These are phyloP conservation scores for Pleurotus sapidus DNA, from an alignment of 768 basidiomycete species.

Conservation along the genomic window DNA sequence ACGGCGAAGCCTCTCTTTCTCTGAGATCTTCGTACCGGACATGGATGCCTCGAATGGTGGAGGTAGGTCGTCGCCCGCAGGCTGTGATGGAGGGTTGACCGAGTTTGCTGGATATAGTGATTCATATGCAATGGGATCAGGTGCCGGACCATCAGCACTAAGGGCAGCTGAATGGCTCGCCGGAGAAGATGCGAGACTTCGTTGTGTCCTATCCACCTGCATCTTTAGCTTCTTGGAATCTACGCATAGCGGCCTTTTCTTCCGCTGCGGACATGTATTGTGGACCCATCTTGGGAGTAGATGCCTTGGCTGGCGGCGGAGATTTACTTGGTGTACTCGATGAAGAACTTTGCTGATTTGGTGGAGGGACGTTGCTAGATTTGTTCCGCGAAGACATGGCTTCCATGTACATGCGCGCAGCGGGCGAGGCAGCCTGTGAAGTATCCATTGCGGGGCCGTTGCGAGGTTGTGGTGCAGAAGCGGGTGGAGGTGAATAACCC, in stretches of 20 bases:
- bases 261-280: slow-evolving; percentile 64
- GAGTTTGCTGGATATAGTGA: slow-evolving; percentile 48
- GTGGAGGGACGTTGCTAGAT: slow-evolving; percentile 8
- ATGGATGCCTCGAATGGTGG: slow-evolving; percentile 48
- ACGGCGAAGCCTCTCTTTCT: slow-evolving; percentile 69
- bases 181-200: slow-evolving; percentile 18
- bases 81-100: slow-evolving; percentile 25
- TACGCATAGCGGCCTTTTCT: slow-evolving; percentile 68
- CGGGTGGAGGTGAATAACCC: slow-evolving; percentile 19
- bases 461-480: slow-evolving; percentile 18
- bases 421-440: slow-evolving; percentile 11
- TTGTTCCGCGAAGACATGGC: slow-evolving; percentile 28
- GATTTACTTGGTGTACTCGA: slow-evolving; percentile 14
- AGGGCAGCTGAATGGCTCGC: background rate
- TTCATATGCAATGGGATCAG: slow-evolving; percentile 59
- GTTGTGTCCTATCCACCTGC: slow-evolving; percentile 69
- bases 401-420: slow-evolving; percentile 25
- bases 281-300: slow-evolving; percentile 24
- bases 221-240: slow-evolving; percentile 68
- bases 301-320: slow-evolving; percentile 12
- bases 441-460: slow-evolving; percentile 17
- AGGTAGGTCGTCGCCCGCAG: slow-evolving; percentile 37
- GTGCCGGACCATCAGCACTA: slow-evolving; percentile 1
- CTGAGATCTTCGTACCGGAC: slow-evolving; percentile 38
- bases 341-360: slow-evolving; percentile 13